Percentiles rank a stretch among this genome's conserved stretches.
Evolutionary conservation across 129 eudicot species (phyloP).

Genomic region (Escallonia rubra): DNA sequence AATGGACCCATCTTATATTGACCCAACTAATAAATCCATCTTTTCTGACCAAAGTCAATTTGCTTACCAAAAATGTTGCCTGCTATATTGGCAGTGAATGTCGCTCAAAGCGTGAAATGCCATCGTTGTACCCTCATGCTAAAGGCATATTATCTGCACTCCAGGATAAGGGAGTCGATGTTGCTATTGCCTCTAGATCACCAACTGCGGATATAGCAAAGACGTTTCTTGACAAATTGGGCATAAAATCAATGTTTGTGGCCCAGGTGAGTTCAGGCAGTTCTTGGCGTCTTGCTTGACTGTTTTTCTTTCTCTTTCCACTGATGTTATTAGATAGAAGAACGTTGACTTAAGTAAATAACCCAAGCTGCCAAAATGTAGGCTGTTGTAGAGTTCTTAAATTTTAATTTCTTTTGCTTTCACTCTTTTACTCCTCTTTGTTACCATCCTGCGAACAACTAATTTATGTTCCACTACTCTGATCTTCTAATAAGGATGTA

Average conservation of each 20-base stretch:
- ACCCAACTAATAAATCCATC: not conserved
- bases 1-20: not conserved
- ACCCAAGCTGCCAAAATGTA: no score
- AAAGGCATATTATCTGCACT: constrained; percentile 74
- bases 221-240: constrained; percentile 70
- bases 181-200: constrained; percentile 96
- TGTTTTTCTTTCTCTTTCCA: no score
- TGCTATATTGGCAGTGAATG: constrained; percentile 56
- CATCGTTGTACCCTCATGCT: constrained; percentile 81
- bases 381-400: no score
- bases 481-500: no score
- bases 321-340: no score
- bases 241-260: constrained; percentile 70
- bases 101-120: constrained; percentile 78
- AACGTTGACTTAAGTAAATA: no score
- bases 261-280: constrained; percentile 58
- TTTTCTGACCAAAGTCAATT: not conserved
- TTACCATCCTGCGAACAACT: no score
- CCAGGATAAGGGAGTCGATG: constrained; percentile 70
- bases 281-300: not conserved
- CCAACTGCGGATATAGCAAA: constrained; percentile 90
- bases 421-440: no score
- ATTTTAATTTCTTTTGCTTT: no score
- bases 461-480: no score
- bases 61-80: not conserved